Base-by-base conservation (phyloP, 352 stramenopile genomes). In the Plasmopara halstedii region DNA sequence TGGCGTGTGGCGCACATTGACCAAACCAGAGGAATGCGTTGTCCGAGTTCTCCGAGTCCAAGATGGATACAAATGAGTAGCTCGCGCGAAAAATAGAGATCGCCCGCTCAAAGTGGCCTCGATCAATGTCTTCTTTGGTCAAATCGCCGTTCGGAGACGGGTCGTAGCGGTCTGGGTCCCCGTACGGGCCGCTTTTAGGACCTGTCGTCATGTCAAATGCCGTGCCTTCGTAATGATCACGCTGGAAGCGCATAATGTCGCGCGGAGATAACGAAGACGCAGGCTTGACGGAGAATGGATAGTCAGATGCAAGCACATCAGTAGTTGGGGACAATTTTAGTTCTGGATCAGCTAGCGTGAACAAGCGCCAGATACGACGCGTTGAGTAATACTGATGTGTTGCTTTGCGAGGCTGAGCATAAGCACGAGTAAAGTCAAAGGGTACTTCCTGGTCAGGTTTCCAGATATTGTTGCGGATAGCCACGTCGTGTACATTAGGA, bases 51-150 rank as follows among this genome's bases (percentile, higher is more conserved):
- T 57, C 36, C 1, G 67, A 56, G 44, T 93, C 65, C 31, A 83
- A 36, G 20, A 89, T 66, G 4, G 78, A 81, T 17, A 93, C 73
- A 47, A 88, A 90, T 38, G 76, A 88, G 74, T 98, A 97, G 20
- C 70, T 88, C 8, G 89, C 86, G 17, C 89, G 84, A 62, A 96
- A 97, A 25, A 98, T 85, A 2, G 88, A 97, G 58, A 98, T 97
- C 1, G 86, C 70, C 18, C 93, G 83, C 54, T 97, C 88, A 49
- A 95, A 94, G 43, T 85, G 64, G 9, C 86, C 85, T 6, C 50
- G 37, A 0, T 38, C 41, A 26, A 88, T 58, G 39, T 93, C 79
- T 0, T 64, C 48, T 13, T 60, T 35, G 0, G 62, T 85, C 4
- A 85, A 44, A 39, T 88, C 61, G 6, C 51, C 70, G 19, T 64